phyloP scores from a whole-genome alignment of 176 grass and related monocot genomes.

The Musa schizocarpa region DNA sequence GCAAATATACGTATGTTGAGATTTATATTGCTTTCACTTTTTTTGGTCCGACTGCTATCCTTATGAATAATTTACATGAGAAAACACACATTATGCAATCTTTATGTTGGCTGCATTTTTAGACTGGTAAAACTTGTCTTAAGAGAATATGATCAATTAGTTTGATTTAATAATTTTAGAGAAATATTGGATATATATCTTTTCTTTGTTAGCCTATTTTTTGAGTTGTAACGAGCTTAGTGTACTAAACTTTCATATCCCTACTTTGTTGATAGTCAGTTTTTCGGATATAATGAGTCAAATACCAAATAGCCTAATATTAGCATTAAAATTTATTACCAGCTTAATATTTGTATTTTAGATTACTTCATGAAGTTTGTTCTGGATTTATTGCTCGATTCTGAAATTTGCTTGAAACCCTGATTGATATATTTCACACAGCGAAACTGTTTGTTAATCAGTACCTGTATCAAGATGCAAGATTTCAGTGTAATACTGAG shows the following conservation, averaged over 20 bases:
- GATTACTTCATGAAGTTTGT: too few relatives aligned
- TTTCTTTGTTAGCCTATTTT: background rate
- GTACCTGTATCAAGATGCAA: too few relatives aligned
- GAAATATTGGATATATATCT: background rate
- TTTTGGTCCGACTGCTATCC: background rate
- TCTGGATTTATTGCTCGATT: too few relatives aligned
- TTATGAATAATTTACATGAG: background rate
- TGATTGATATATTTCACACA: too few relatives aligned
- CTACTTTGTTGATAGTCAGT: background rate
- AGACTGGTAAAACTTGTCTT: background rate
- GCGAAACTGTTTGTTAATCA: too few relatives aligned
- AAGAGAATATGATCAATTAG: too few relatives aligned
- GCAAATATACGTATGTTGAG: conserved; percentile 85
- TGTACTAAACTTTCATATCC: background rate
- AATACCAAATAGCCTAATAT: background rate
- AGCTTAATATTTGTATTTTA: background rate
- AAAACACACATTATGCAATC: background rate
- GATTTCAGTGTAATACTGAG: too few relatives aligned
- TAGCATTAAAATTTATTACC: background rate
- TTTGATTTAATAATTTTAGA: too few relatives aligned
- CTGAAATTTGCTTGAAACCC: too few relatives aligned
- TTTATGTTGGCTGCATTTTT: background rate
- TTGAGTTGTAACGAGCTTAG: background rate
- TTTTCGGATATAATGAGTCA: background rate
- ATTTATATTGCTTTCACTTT: conserved; percentile 1